Base-by-base conservation (phyloP, 768 basidiomycete species). In the Kwoniella mangroviensis region DNA sequence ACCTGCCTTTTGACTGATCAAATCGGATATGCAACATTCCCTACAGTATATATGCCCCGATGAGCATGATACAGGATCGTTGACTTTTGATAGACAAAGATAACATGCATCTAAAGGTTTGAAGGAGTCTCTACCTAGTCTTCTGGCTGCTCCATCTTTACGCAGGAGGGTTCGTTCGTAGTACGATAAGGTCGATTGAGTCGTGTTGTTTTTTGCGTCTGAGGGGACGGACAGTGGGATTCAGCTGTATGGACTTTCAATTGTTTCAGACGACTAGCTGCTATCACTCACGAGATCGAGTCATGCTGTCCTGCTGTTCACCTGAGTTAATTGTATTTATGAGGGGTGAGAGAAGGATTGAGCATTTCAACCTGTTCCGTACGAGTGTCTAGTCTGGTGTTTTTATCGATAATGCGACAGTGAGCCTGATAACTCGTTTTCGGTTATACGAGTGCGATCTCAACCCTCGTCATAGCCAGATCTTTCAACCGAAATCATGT, bases 21-120 rank as follows among this genome's bases (percentile, higher is more conserved):
- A 88, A 79, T 95, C 92, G 1, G 90, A 88, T 69, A 94, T 89
- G 26, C 91, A 90, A 77, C 97, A 98, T 84, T 98, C 96, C 80
- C 91, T 93, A 87, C 97, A 99, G 82, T 94, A 98, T 24, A 98
- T 75, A 83, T 98, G 97, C 0, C 97, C 97, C 61, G 92, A 88
- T 22, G 84, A 75, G 77, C 97, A 98, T 12, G 90, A 88, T 42
- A 95, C 85, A 0, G 96, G 93, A 62, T 94, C 91, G 58, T 92
- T 85, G 5, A 92, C 94, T 52, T 87, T 87, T 64, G 92, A 89
- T 43, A 97, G 85, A 82, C 96, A 99, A 15, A 97, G 87, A 5
- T 91, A 87, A 80, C 97, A 98, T 0, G 93, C 90, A 82, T 97
- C 93, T 81, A 97, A 94, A 62, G 88, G 88, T 49, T 93, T 89